Percentiles rank a stretch among this genome's conserved stretches.
Evolutionary conservation across 192 early-diverging fungal genomes (phyloP).

Genomic region (Podila verticillata): DNA sequence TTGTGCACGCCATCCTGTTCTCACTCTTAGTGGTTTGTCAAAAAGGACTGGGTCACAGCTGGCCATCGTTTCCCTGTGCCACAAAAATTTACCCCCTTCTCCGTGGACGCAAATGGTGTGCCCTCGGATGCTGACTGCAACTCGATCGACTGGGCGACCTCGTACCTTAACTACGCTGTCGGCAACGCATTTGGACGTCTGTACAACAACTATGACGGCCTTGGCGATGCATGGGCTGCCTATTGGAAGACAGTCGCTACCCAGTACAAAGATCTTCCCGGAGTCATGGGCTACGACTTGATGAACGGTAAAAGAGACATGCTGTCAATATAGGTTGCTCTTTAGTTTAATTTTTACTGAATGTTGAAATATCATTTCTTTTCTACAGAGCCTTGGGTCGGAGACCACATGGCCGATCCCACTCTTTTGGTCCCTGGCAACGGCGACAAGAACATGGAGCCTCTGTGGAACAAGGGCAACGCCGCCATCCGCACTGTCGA

Average conservation of each 20-base stretch:
- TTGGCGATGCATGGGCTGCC: slow-evolving; percentile 63
- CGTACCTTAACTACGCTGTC: slow-evolving; percentile 54
- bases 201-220: slow-evolving; percentile 64
- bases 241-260: slow-evolving; percentile 66
- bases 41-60: slow-evolving; percentile 47
- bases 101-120: slow-evolving; percentile 51
- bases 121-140: slow-evolving; percentile 46
- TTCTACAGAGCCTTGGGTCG: slow-evolving; percentile 63
- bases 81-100: slow-evolving; percentile 48
- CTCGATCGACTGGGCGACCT: slow-evolving; percentile 53
- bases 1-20: too few species aligned
- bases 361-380: not conserved
- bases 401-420: slow-evolving; percentile 55
- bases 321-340: too few species aligned
- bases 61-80: slow-evolving; percentile 44
- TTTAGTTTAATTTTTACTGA: not conserved
- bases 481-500: slow-evolving; percentile 62
- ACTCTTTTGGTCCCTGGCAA: slow-evolving; percentile 55
- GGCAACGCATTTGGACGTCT: slow-evolving; percentile 61
- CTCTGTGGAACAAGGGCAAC: slow-evolving; percentile 60
- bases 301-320: slow-evolving; percentile 61
- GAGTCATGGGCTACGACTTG: slow-evolving; percentile 71
- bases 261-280: slow-evolving; percentile 54
- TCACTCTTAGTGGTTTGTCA: slow-evolving; percentile 34
- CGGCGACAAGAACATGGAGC: slow-evolving; percentile 59